Evolutionary conservation across 2,329 filamentous ascomycete species (phyloP), one percentile per base, ranked within the genome.

Genomic region (Xylariaceae sp.): DNA sequence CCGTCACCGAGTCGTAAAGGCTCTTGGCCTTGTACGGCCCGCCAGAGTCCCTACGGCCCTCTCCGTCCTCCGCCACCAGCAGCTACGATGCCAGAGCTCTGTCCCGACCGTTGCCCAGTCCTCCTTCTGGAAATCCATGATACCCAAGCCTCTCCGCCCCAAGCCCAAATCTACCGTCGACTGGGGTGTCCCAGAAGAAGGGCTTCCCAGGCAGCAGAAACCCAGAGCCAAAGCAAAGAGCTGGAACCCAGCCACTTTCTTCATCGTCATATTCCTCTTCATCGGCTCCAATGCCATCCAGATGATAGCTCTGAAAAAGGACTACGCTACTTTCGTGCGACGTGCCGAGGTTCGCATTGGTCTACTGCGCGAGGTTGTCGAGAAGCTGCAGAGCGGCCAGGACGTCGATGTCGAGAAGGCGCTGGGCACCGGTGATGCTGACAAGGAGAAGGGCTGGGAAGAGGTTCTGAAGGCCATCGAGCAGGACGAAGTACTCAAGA

Each of bases 241-340:
- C 60, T 89, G 87, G 85, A 93, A 93, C 61, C 88, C 89, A 2
- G 88, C 88, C 17, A 91, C 86, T 0, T 93, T 90, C 65, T 94
- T 86, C 69, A 89, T 93, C 60, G 76, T 86, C 62, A 89, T 93
- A 57, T 91, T 91, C 64, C 76, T 91, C 39, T 79, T 97, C 57
- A 93, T 97, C 58, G 95, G 95, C 4, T 96, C 90, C 56, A 96
- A 97, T 78, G 89, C 93, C 13, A 97, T 99, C 62, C 89, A 97
- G 64, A 89, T 94, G 79, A 87, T 99, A 65, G 79, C 85, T 34
- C 69, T 97, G 63, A 87, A 86, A 63, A 89, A 88, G 61, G 86
- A 92, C 46, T 88, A 86, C 65, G 77, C 80, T 31, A 83, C 85
- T 10, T 92, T 88, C 62, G 83, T 79, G 65, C 83, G 92, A 46